These are phyloP conservation scores for Rutidosis leptorrhynchoides DNA, from an alignment of 129 eudicot genomes.

Conservation along the genomic window DNA sequence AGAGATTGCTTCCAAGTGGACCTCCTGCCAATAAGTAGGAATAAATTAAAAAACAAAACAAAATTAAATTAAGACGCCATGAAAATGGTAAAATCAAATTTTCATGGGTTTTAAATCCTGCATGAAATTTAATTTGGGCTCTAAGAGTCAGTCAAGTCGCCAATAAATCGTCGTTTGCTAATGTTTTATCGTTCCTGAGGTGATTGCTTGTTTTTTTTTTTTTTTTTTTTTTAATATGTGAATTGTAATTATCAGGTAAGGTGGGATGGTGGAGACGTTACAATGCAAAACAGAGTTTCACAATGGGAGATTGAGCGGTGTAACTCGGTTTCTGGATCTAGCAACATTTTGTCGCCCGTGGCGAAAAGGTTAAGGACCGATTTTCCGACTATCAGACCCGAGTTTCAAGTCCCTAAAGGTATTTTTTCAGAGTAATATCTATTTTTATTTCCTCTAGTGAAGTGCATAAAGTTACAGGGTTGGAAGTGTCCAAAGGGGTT, in stretches of 20 bases:
- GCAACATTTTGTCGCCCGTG: conserved; percentile 38
- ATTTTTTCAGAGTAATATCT: background rate
- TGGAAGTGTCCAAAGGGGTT: background rate
- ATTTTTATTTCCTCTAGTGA: background rate
- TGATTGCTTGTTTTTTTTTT: too few relatives aligned
- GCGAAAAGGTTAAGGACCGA: conserved; percentile 56
- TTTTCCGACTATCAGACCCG: conserved; percentile 29
- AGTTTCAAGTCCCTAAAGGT: conserved; percentile 54
- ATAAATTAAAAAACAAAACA: too few relatives aligned
- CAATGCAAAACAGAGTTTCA: conserved; percentile 65
- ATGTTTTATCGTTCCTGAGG: background rate
- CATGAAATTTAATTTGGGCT: too few relatives aligned
- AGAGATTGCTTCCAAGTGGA: too few relatives aligned
- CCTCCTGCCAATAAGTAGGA: too few relatives aligned
- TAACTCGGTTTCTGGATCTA: conserved; percentile 49
- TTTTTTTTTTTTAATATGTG: background rate
- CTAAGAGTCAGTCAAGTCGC: too few relatives aligned
- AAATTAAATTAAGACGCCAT: too few relatives aligned
- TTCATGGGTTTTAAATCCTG: too few relatives aligned
- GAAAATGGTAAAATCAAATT: too few relatives aligned
- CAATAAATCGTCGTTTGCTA: too few relatives aligned
- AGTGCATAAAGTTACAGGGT: background rate
- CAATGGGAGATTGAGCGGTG: conserved; percentile 88
- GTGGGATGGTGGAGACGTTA: conserved; percentile 67
- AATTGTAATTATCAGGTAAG: conserved; percentile 48